These are phyloP conservation scores for Fraxinus nigra DNA, from an alignment of 305 asterid species.

Conservation along the genomic window DNA sequence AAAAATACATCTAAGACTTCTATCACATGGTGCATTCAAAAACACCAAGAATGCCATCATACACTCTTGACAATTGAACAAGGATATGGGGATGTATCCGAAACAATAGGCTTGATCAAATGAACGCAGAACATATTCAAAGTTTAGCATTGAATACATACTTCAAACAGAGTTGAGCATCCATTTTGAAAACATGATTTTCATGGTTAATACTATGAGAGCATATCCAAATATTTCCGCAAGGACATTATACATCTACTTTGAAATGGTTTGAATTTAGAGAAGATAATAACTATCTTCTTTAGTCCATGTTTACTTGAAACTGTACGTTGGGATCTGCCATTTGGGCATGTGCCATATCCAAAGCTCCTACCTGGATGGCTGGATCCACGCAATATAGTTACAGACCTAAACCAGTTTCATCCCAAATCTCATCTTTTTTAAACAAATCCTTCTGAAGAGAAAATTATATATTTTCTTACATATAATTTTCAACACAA, in stretches of 20 bases:
- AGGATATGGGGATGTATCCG: not conserved
- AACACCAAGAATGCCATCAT: not conserved
- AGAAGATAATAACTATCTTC: not conserved
- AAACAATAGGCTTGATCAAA: not conserved
- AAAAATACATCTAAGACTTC: slow-evolving; percentile 9
- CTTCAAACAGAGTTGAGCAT: not conserved
- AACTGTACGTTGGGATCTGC: not conserved
- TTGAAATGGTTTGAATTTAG: not conserved
- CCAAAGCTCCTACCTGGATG: not conserved
- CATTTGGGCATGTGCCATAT: not conserved
- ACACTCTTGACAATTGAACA: not conserved
- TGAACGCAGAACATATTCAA: not conserved
- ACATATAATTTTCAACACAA: too few species aligned
- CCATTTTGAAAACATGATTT: slow-evolving; percentile 11
- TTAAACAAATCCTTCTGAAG: not conserved
- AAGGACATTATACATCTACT: not conserved
- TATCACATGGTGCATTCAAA: slow-evolving; percentile 1
- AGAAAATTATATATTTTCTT: too few species aligned
- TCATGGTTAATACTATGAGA: slow-evolving; percentile 3
- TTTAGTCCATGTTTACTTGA: not conserved
- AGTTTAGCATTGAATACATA: not conserved
- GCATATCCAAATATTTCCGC: not conserved
- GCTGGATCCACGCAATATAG: not conserved
- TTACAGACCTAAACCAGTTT: not conserved
- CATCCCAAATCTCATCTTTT: not conserved